These are phyloP conservation scores for Pythium insidiosum DNA, from an alignment of 352 stramenopile genomes.

Conservation along the genomic window DNA sequence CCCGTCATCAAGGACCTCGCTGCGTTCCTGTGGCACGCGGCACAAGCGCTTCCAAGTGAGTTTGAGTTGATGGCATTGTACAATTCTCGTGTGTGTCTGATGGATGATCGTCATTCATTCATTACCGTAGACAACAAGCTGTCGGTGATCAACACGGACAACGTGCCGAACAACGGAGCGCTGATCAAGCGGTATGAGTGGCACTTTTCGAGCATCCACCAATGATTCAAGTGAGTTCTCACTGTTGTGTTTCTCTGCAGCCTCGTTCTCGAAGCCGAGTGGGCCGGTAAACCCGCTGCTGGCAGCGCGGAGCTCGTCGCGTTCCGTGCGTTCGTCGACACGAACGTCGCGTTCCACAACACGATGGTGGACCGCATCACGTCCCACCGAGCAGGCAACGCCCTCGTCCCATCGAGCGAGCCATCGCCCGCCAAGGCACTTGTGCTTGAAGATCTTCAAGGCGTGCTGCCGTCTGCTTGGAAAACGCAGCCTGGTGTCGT, in stretches of 20 bases:
- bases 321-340: conserved; percentile 32
- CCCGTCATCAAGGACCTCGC: conserved; percentile 39
- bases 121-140: conserved; percentile 26
- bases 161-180: conserved; percentile 61
- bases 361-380: conserved; percentile 83
- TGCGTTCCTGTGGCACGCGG: conserved; percentile 39
- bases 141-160: conserved; percentile 78
- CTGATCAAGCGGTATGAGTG: conserved; percentile 29
- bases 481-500: conserved; percentile 36
- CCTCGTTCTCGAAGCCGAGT: conserved; percentile 20
- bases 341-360: conserved; percentile 70
- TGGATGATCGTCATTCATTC: conserved; percentile 1
- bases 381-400: conserved; percentile 28
- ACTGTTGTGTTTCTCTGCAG: conserved; percentile 6
- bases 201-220: not conserved
- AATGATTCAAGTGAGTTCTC: not conserved
- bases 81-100: not conserved
- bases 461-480: conserved; percentile 23
- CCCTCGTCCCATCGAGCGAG: conserved; percentile 51
- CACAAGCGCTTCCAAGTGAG: conserved; percentile 26
- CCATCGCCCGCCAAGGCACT: conserved; percentile 53
- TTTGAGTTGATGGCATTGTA: not conserved
- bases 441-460: conserved; percentile 53
- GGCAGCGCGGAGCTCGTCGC: conserved; percentile 4
- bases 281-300: conserved; percentile 12